Evolutionary conservation across 768 basidiomycete genomes (phyloP).

Genomic region (Fistulinella prunicolor): DNA sequence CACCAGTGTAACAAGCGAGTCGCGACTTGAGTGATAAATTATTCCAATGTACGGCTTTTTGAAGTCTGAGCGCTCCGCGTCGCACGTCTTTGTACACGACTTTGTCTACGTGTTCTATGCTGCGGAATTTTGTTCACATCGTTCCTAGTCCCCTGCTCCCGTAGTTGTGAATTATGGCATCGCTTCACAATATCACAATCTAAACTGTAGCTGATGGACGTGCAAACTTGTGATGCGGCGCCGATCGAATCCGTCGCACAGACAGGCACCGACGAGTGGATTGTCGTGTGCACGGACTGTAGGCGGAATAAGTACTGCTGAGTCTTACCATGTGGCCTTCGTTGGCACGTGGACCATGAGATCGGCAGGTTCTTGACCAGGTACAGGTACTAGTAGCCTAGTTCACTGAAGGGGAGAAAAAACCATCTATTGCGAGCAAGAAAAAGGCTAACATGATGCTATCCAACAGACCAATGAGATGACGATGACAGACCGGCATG

Average conservation of each 20-base stretch:
- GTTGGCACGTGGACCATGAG: constrained; percentile 10
- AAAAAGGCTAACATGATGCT: constrained; percentile 1
- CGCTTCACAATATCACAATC: too few relatives aligned
- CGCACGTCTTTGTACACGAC: constrained; percentile 12
- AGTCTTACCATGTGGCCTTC: background rate
- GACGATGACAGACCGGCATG: background rate
- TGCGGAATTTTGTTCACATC: constrained; percentile 2
- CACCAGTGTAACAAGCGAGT: too few relatives aligned
- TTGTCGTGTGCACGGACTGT: background rate
- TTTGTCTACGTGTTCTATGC: constrained; percentile 17
- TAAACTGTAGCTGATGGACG: background rate
- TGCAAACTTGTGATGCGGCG: background rate
- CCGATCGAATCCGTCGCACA: too few relatives aligned
- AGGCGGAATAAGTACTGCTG: too few relatives aligned
- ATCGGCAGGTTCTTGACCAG: constrained; percentile 3
- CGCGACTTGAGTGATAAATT: too few relatives aligned
- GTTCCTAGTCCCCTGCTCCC: background rate
- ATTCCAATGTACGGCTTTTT: background rate
- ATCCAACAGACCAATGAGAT: constrained; percentile 1
- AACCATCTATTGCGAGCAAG: constrained; percentile 8
- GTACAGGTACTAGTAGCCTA: too few relatives aligned
- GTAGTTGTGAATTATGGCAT: background rate
- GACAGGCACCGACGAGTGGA: background rate
- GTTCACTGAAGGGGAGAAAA: background rate
- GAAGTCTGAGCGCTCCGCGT: background rate